phyloP scores from a whole-genome alignment of 176 grass and related monocot species.

The Cenchrus americanus region DNA sequence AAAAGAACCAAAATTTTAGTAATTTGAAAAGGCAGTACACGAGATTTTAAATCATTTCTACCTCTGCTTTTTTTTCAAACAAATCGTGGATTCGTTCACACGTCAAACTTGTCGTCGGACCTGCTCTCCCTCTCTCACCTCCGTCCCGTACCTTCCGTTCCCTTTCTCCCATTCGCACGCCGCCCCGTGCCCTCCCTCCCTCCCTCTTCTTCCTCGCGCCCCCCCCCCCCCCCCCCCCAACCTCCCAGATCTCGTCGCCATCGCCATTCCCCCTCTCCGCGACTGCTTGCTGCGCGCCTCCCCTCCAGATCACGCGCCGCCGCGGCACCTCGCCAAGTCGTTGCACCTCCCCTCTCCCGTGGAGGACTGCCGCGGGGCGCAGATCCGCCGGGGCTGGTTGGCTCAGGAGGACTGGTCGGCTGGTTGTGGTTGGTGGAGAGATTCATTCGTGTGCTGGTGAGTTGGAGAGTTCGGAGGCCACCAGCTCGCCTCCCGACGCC shows the following conservation, averaged over 20 bases:
- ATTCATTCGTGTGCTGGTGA: not conserved
- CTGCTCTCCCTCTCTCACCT: not conserved
- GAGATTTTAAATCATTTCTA: too few species aligned
- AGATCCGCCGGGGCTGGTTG: not conserved
- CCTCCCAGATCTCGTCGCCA: slow-evolving; percentile 46
- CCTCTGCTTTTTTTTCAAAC: not conserved
- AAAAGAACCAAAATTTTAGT: too few species aligned
- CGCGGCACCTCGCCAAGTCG: not conserved
- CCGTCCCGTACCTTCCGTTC: slow-evolving; percentile 28
- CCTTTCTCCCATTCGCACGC: slow-evolving; percentile 54
- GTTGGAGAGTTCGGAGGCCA: not conserved
- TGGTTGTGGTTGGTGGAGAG: not conserved
- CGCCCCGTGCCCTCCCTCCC: not conserved
- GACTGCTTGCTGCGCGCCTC: not conserved
- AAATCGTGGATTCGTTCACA: slow-evolving; percentile 36
- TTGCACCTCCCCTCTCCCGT: not conserved
- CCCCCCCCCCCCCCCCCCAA: too few species aligned
- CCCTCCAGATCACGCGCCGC: not conserved
- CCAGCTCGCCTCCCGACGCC: not conserved
- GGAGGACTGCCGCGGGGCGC: not conserved
- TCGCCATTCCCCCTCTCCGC: slow-evolving; percentile 23
- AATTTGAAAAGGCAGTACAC: too few species aligned
- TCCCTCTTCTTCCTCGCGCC: not conserved
- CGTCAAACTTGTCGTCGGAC: slow-evolving; percentile 47
- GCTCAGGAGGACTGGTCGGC: not conserved